These are phyloP conservation scores for Erodium chrysanthum DNA, from an alignment of 441 rosid genomes.

Conservation along the genomic window DNA sequence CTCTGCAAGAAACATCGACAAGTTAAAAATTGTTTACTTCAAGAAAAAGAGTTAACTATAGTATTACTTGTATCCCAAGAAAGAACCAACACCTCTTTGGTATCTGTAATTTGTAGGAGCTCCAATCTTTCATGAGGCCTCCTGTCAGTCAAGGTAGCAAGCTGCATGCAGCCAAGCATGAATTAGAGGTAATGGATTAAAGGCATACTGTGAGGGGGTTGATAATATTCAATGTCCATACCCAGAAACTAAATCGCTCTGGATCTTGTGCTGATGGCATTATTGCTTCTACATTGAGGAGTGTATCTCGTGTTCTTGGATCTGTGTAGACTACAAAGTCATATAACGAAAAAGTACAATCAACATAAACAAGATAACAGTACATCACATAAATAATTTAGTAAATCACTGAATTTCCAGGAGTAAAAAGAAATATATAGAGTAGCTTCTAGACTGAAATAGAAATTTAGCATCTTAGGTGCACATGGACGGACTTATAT, in stretches of 20 bases:
- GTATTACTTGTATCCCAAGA: neutral
- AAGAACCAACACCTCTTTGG: constrained; percentile 55
- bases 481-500: neutral
- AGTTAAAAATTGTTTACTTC: neutral
- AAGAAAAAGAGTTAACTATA: neutral
- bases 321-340: constrained; percentile 31
- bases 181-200: neutral
- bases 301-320: constrained; percentile 54
- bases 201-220: neutral
- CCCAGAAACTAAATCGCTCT: constrained; percentile 95
- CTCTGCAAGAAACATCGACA: constrained; percentile 35
- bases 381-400: no score
- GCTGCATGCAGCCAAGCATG: constrained; percentile 49
- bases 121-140: constrained; percentile 78
- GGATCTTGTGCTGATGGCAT: constrained; percentile 73
- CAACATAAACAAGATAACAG: neutral
- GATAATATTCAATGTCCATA: constrained; percentile 19
- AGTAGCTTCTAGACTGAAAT: neutral
- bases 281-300: constrained; percentile 55
- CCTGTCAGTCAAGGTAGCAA: constrained; percentile 59
- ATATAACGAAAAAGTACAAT: neutral
- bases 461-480: neutral
- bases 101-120: constrained; percentile 63
- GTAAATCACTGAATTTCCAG: no score
- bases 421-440: no score